phyloP scores from a whole-genome alignment of 2,329 filamentous ascomycete species.

The Xylariales sp. region DNA sequence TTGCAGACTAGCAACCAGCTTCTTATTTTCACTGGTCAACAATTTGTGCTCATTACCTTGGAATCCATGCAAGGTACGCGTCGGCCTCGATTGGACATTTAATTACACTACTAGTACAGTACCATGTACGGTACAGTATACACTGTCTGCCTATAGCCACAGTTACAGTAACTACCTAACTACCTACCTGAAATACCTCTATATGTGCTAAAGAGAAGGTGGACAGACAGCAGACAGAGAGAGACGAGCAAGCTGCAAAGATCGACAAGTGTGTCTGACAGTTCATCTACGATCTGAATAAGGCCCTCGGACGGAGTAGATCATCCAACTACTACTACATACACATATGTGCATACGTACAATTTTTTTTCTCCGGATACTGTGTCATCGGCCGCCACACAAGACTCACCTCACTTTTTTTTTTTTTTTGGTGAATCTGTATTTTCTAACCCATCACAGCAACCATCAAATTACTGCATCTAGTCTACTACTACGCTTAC shows the following conservation, averaged over 20 bases:
- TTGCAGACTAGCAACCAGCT: conserved; percentile 12
- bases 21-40: conserved; percentile 14
- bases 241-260: no score
- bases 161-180: no score
- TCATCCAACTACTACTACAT: neutral
- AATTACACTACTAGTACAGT: neutral
- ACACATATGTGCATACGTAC: neutral
- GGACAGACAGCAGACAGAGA: no score
- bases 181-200: no score
- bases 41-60: conserved; percentile 16
- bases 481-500: neutral
- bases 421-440: no score
- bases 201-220: no score
- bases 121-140: neutral
- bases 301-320: conserved; percentile 4
- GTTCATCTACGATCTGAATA: conserved; percentile 14
- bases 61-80: conserved; percentile 22
- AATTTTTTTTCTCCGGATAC: neutral
- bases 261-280: no score
- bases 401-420: neutral
- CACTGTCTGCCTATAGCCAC: no score
- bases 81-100: conserved; percentile 1
- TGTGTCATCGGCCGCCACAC: neutral
- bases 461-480: neutral
- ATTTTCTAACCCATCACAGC: neutral